Base-by-base conservation (phyloP, 2,329 filamentous ascomycete genomes). In the Dothidotthia symphoricarpi region DNA sequence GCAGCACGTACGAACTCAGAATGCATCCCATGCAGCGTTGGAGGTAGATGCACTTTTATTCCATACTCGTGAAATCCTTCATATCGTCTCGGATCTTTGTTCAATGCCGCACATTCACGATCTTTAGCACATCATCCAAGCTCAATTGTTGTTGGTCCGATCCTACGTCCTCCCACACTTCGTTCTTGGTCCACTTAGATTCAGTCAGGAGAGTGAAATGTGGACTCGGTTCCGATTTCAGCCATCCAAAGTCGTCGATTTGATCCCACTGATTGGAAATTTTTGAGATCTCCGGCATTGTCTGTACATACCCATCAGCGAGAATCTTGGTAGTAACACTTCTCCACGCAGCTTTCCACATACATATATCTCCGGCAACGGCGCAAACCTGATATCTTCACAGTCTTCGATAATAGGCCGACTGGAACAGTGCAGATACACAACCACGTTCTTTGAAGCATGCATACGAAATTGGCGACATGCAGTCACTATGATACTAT, bases 201-300 rank as follows among this genome's bases (percentile, higher is more conserved):
- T 81, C 75, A 1, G 79, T 72, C 15, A 97, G 54, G 2, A 88
- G 68, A 24, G 74, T 79, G 88, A 91, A 98, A 61, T 98, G 90
- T 2, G 93, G 93, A 60, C 88, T 96, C 19, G 81, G 80, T 41
- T 86, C 88, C 12, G 79, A 75, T 66, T 90, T 94, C 47, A 96
- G 77, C 93, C 93, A 97, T 69, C 95, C 95, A 75, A 98, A 98
- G 65, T 98, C 93, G 64, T 97, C 88, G 12, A 97, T 86, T 57
- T 93, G 82, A 53, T 90, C 78, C 88, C 88, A 98, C 55, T 85
- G 79, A 62, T 95, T 91, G 36, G 61, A 53, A 6, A 39, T 38
- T 9, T 36, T 24, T 14, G 41, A 14, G 6, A 53, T 47, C 2
- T 56, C 51, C 1, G 34, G 31, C 19, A 61, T 60, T 4, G 38